Base-by-base conservation (phyloP, 1,139 yeast genomes). In the Zygosaccharomyces pseudobailii region DNA sequence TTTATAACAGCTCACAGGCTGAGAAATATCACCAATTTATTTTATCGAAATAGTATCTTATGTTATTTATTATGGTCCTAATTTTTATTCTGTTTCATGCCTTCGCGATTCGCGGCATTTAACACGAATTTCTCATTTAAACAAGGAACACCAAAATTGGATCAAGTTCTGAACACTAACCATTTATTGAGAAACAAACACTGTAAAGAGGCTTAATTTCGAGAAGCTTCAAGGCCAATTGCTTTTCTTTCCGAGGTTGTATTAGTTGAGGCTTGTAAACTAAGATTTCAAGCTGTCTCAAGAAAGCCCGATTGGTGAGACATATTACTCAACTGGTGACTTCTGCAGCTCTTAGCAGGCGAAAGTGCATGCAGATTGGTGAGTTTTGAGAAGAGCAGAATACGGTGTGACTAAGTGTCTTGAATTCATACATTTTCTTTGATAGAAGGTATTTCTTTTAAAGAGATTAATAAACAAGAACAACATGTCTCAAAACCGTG, bases 101-200 rank as follows among this genome's bases (percentile, higher is more conserved):
- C 25, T 38, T 38, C 41, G 41, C 34, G 34, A 28, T 28, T 38
- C 41, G 41, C 41, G 41, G 41, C 41, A 38, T 38, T 38, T 38
- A 27, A 38, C 41, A 38, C 41, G 41, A 38, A 38, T 38, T 27
- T 23, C 31, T 20, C 23, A 13, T 6, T 38, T 28, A 36, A 30
- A 36, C 22, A 24, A 24, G 30, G 27, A 38, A 38, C 41, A 23
- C 41, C 22, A 8, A 21, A 27, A 13, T 38, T 23, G 32, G 41
- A 38, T 38, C 33, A 38, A 32, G 10, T 13, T 10, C 32, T 25
- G 32, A 37, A 27, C 32, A 38, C 17, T 4, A 27, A 20, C 22
- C 32, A 17, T 38, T 20, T 28, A 28, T 9, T 19, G n/a, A 21
- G 13, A 35, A 10, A 22, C n/a, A 35, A 25, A 21, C 24, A 22